Base-by-base conservation (phyloP, 1,284 basidiomycete species). In the Schizophyllum commune region DNA sequence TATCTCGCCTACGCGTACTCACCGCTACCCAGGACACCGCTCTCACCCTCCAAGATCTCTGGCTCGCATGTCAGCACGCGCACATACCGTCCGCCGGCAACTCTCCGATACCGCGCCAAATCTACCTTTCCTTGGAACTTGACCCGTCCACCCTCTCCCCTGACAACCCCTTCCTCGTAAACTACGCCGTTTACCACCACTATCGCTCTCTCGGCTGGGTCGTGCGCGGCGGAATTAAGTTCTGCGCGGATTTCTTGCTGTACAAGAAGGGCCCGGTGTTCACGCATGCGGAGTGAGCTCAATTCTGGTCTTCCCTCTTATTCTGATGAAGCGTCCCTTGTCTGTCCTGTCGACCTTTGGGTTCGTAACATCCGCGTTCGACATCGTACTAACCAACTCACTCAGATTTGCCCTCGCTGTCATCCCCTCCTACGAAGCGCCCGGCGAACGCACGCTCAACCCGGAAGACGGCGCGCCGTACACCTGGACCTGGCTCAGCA, bases 141-240 rank as follows among this genome's bases (percentile, higher is more conserved):
- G n/a, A n/a, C n/a, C n/a, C n/a, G n/a, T n/a, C 70, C 27, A 62
- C 57, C 22, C 72, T 79, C 32, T 80, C 85, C 58, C 82, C 86
- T 56, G 96, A 98, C 76, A 97, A 97, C 71, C 95, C 96, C 0
- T 95, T 98, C 75, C 77, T 99, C 39, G 79, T 99, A 47, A 84
- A 92, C 67, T 99, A 98, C 70, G 86, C 89, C 57, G 87, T 86
- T 6, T 98, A 96, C 70, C 96, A 99, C 72, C 94, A 99, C 74
- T 99, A 92, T 71, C 86, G 96, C 20, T 94, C 95, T 1, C 81
- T 99, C 4, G 97, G 97, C n/a, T 99, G 97, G 97, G 92, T 98
- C 17, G 89, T 98, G 63, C 94, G 96, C 73, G 86, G 86, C 22
- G 97, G 97, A 2, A 88, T 97, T 77, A 99, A 99, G 75, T 99